Evolutionary conservation across 2,329 filamentous ascomycete species (phyloP).

Genomic region (Didymella segeticola): DNA sequence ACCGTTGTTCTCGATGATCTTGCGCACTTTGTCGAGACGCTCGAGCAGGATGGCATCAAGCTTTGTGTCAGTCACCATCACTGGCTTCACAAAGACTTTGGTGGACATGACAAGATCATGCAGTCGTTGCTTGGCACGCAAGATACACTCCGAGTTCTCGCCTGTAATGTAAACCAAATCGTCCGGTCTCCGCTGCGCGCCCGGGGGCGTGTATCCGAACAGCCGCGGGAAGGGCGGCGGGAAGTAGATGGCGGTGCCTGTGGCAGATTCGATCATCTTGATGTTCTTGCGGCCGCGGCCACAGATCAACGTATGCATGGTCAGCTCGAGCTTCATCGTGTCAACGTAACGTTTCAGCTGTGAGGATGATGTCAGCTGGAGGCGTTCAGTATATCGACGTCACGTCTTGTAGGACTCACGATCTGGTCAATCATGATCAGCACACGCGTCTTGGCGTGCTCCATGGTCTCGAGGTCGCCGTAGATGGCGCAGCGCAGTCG

Average conservation of each 20-base stretch:
- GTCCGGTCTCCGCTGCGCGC: constrained; percentile 80
- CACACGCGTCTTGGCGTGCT: constrained; percentile 95
- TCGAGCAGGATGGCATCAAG: constrained; percentile 92
- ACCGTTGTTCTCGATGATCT: constrained; percentile 96
- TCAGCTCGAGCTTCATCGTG: constrained; percentile 80
- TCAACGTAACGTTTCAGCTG: constrained; percentile 79
- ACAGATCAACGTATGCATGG: constrained; percentile 89
- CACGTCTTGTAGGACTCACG: constrained; percentile 60
- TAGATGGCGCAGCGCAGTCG: constrained; percentile 93
- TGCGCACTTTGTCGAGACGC: constrained; percentile 93
- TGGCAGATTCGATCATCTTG: constrained; percentile 94
- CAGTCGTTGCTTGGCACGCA: constrained; percentile 87
- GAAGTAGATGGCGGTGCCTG: constrained; percentile 97
- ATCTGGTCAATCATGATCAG: constrained; percentile 97
- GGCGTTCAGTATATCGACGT: constrained; percentile 19
- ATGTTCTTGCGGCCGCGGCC: constrained; percentile 96
- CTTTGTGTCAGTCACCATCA: constrained; percentile 86
- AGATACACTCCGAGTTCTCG: constrained; percentile 81
- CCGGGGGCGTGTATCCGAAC: constrained; percentile 86
- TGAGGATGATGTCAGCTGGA: constrained; percentile 44
- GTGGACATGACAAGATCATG: constrained; percentile 82
- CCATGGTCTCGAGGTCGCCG: constrained; percentile 91
- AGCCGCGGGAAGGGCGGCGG: constrained; percentile 91
- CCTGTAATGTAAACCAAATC: constrained; percentile 96
- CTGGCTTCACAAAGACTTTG: constrained; percentile 83